phyloP scores from a whole-genome alignment of 2,329 filamentous ascomycete genomes.

The Ambrosiella xylebori region DNA sequence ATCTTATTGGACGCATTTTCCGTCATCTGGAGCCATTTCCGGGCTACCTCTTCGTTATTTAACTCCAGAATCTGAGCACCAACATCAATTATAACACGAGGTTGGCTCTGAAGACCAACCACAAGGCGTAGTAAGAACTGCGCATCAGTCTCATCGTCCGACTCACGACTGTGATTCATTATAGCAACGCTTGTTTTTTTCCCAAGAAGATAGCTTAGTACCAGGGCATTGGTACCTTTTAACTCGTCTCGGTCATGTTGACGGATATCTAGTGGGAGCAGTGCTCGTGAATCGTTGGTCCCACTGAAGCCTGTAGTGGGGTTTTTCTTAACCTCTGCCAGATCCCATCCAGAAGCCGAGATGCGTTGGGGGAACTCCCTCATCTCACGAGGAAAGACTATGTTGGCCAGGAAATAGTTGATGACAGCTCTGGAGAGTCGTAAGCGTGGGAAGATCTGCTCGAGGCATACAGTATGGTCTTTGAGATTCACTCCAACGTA shows the following conservation, averaged over 20 bases:
- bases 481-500: constrained; percentile 39
- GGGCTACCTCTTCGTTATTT: constrained; percentile 36
- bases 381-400: constrained; percentile 44
- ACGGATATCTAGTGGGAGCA: constrained; percentile 37
- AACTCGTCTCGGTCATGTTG: constrained; percentile 39
- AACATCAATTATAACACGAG: constrained; percentile 50
- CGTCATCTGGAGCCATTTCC: constrained; percentile 30
- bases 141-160: constrained; percentile 18
- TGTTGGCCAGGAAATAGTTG: constrained; percentile 42
- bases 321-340: constrained; percentile 29
- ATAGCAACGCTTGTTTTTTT: constrained; percentile 29
- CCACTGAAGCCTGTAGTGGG: constrained; percentile 51
- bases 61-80: constrained; percentile 53
- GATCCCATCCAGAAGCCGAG: constrained; percentile 50
- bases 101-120: constrained; percentile 20
- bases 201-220: constrained; percentile 40
- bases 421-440: constrained; percentile 34
- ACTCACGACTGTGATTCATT: constrained; percentile 15
- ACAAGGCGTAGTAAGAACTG: constrained; percentile 30
- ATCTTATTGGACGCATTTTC: neutral
- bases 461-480: constrained; percentile 30
- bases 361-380: constrained; percentile 48
- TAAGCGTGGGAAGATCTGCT: constrained; percentile 35
- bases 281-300: constrained; percentile 43
- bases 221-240: constrained; percentile 49